phyloP scores from a whole-genome alignment of 768 basidiomycete species.

The Agaricus subrufescens region DNA sequence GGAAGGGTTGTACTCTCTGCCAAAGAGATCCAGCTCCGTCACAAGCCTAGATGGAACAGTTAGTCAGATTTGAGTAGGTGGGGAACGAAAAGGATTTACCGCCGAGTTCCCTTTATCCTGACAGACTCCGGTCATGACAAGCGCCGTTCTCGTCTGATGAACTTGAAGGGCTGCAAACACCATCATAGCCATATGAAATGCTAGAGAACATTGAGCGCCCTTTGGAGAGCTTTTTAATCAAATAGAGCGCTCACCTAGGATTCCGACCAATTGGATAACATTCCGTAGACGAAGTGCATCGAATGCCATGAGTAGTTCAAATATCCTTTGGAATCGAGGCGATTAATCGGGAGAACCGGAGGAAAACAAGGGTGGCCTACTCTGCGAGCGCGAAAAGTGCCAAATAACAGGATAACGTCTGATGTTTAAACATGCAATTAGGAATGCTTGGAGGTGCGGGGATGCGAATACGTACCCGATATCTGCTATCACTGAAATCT shows the following conservation, averaged over 20 bases:
- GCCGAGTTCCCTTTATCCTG: too few species aligned
- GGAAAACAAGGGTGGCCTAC: constrained; percentile 33
- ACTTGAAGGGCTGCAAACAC: constrained; percentile 75
- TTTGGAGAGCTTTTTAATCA: not conserved
- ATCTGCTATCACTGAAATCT: constrained; percentile 32
- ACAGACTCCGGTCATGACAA: constrained; percentile 35
- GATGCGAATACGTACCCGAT: constrained; percentile 45
- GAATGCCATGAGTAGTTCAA: constrained; percentile 75
- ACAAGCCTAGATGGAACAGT: constrained; percentile 33
- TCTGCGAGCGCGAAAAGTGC: constrained; percentile 81
- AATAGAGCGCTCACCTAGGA: constrained; percentile 45
- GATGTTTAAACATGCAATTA: not conserved
- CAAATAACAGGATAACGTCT: constrained; percentile 84
- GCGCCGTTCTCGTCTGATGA: constrained; percentile 63
- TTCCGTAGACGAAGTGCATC: constrained; percentile 82
- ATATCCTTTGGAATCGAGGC: constrained; percentile 45
- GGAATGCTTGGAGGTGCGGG: not conserved
- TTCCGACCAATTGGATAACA: constrained; percentile 71
- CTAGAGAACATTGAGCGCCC: constrained; percentile 25
- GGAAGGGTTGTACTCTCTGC: constrained; percentile 54
- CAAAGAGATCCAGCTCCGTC: constrained; percentile 53
- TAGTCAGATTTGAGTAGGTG: too few species aligned
- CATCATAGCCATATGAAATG: constrained; percentile 72
- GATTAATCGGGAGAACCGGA: not conserved
- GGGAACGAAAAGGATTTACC: too few species aligned